Conservation (phyloP, 495 filamentous ascomycete species). For the Talaromyces thailandensis region DNA sequence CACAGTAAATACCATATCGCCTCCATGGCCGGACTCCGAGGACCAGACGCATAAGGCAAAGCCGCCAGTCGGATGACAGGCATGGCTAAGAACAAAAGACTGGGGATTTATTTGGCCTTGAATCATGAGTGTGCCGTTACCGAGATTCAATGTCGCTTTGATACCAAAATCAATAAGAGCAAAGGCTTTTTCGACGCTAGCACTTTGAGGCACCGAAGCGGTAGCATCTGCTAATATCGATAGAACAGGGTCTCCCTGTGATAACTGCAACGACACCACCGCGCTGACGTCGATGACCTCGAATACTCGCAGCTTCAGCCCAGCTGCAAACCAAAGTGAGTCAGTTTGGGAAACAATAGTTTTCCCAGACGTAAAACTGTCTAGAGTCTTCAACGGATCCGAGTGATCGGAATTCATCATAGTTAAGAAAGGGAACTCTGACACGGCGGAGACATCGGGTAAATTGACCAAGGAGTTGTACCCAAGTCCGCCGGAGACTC, state of each 20-base stretch:
- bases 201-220: conserved; percentile 29
- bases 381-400: conserved; percentile 9
- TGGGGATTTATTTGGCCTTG: conserved; percentile 33
- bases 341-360: conserved; percentile 17
- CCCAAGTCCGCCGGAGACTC: conserved; percentile 34
- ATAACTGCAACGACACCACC: conserved; percentile 23
- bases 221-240: conserved; percentile 30
- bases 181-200: conserved; percentile 8
- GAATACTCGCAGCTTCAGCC: conserved; percentile 31
- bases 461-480: conserved; percentile 28
- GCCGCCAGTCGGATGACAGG: conserved; percentile 38
- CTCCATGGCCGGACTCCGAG: conserved; percentile 11
- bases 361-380: not conserved
- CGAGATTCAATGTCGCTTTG: conserved; percentile 22
- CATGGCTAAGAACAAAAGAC: conserved; percentile 28
- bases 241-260: conserved; percentile 17
- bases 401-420: conserved; percentile 6
- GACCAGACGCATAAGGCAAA: conserved; percentile 42
- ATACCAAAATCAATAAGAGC: conserved; percentile 36
- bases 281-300: conserved; percentile 29
- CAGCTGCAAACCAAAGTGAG: conserved; percentile 32
- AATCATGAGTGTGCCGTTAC: conserved; percentile 23
- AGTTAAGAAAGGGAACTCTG: conserved; percentile 31
- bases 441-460: conserved; percentile 22
- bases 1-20: conserved; percentile 44